These are phyloP conservation scores for Colletotrichum lupini DNA, from an alignment of 2,329 filamentous ascomycete genomes.

Conservation along the genomic window DNA sequence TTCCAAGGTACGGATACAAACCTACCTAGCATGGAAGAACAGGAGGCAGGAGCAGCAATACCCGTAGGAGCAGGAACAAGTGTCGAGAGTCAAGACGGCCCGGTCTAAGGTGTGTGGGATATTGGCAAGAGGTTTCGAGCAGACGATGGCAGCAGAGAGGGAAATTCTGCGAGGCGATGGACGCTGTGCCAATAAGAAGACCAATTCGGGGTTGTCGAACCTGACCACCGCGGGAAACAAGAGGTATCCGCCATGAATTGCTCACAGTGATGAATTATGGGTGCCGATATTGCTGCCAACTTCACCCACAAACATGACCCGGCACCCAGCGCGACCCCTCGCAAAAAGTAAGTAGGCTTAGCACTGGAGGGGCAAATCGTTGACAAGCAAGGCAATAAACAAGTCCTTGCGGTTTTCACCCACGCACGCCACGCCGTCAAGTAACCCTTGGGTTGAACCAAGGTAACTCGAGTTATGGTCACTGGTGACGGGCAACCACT, in stretches of 20 bases:
- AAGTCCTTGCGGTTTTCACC: constrained; percentile 14
- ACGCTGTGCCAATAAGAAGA: background rate
- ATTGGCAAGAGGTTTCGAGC: background rate
- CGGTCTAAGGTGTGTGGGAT: background rate
- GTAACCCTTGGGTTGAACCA: constrained; percentile 2
- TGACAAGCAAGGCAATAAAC: constrained; percentile 7
- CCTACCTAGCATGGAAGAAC: background rate
- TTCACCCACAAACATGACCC: background rate
- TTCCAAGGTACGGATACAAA: no score
- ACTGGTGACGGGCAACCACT: constrained; percentile 3
- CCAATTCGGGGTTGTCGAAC: background rate
- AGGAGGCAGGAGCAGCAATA: background rate
- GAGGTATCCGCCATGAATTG: background rate
- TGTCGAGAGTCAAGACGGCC: background rate
- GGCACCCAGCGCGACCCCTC: background rate
- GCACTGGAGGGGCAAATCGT: constrained; percentile 5
- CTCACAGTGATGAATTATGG: background rate
- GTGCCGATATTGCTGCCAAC: background rate
- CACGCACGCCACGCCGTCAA: constrained; percentile 3
- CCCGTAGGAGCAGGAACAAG: background rate
- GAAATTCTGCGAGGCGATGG: background rate
- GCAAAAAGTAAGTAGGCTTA: background rate
- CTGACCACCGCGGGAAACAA: background rate
- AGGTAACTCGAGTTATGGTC: constrained; percentile 1
- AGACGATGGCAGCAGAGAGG: background rate